A percentile compares a stretch with the other conserved stretches of the same genome.
Conservation (phyloP, 129 eudicot genomes). For the Flaveria bidentis region DNA sequence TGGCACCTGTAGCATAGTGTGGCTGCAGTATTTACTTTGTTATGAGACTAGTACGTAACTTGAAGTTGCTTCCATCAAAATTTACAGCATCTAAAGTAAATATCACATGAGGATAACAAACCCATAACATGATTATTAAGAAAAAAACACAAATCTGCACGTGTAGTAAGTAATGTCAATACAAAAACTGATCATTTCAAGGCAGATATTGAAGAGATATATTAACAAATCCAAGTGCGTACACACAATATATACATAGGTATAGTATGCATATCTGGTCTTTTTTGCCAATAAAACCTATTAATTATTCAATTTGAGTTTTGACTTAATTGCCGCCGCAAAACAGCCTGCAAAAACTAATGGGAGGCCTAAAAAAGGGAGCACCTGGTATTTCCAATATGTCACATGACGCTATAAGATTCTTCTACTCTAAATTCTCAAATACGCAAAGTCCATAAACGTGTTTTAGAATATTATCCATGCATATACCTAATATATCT, state of each 20-base stretch:
- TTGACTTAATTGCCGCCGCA: not conserved
- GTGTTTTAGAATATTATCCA: not conserved
- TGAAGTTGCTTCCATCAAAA: not conserved
- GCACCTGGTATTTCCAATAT: not conserved
- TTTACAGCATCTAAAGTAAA: constrained; percentile 20
- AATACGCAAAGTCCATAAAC: not conserved
- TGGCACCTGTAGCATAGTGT: not conserved
- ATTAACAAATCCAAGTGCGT: not conserved
- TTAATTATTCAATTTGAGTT: not conserved
- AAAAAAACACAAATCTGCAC: not conserved
- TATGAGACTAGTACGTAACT: not conserved
- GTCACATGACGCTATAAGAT: not conserved
- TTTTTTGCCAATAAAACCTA: constrained; percentile 8
- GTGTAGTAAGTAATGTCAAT: not conserved
- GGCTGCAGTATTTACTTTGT: not conserved
- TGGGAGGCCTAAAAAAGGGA: not conserved
- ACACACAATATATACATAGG: not conserved
- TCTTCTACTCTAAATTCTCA: constrained; percentile 4
- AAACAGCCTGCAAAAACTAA: constrained; percentile 5
- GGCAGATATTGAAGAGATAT: not conserved
- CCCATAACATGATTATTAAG: not conserved
- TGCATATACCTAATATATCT: not conserved
- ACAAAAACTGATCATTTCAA: not conserved
- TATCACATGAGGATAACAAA: constrained; percentile 1
- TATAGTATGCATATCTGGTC: not conserved